A percentile compares a stretch with the other conserved stretches of the same genome.
Conservation (phyloP, 2,329 filamentous ascomycete genomes). For the Monilinia aucupariae region DNA sequence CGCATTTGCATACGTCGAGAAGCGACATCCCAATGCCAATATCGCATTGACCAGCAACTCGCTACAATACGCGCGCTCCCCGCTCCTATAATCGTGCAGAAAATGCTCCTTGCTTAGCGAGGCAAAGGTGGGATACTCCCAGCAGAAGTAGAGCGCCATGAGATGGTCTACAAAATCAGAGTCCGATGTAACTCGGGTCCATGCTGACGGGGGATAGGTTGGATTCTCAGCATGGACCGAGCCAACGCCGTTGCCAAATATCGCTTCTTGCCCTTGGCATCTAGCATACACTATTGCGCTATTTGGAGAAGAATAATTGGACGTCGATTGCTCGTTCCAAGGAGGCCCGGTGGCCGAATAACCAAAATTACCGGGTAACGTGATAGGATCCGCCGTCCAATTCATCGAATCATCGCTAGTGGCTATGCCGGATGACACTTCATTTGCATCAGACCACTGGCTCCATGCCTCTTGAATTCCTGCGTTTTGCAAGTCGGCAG, state of each 20-base stretch:
- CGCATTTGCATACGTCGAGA: conserved; percentile 61
- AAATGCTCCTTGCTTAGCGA: conserved; percentile 50
- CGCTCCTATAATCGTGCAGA: conserved; percentile 21
- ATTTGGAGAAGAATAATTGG: conserved; percentile 15
- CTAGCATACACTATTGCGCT: conserved; percentile 37
- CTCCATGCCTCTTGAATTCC: conserved; percentile 2
- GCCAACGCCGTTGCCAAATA: conserved; percentile 55
- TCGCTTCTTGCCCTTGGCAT: conserved; percentile 43
- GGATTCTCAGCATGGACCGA: conserved; percentile 58
- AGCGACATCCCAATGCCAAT: conserved; percentile 56
- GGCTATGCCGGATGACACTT: neutral
- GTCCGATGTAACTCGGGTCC: conserved; percentile 58
- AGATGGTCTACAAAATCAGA: conserved; percentile 56
- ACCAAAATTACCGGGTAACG: conserved; percentile 36
- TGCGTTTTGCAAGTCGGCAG: conserved; percentile 20
- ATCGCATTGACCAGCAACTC: conserved; percentile 38
- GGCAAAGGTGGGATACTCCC: conserved; percentile 69
- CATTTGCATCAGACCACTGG: neutral
- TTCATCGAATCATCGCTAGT: conserved; percentile 30
- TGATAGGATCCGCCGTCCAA: conserved; percentile 26
- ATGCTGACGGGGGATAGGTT: conserved; percentile 61
- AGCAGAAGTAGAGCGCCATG: conserved; percentile 64
- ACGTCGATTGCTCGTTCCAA: conserved; percentile 21
- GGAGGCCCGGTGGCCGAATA: conserved; percentile 45
- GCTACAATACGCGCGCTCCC: conserved; percentile 35